phyloP scores from a whole-genome alignment of 306 rosid species.

The Lupinus albus region DNA sequence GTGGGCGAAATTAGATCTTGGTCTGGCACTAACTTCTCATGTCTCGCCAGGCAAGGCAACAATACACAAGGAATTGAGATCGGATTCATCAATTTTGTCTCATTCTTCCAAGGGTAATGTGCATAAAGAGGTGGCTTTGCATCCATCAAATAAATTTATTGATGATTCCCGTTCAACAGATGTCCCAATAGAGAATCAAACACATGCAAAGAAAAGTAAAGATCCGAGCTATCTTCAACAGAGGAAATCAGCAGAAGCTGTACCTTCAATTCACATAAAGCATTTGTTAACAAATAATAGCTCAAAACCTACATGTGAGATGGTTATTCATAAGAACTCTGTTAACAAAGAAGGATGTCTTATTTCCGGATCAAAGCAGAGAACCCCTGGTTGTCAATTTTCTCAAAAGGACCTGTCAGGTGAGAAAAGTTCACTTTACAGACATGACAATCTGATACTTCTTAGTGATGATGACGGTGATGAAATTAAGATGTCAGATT shows the following conservation, averaged over 20 bases:
- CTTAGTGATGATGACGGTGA: conserved; percentile 85
- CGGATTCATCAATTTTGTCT: conserved; percentile 35
- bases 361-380: conserved; percentile 42
- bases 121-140: conserved; percentile 49
- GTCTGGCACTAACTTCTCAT: conserved; percentile 74
- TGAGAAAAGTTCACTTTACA: conserved; percentile 50
- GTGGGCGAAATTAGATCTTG: conserved; percentile 96
- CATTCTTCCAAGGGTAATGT: conserved; percentile 39
- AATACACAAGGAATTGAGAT: conserved; percentile 38
- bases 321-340: conserved; percentile 35
- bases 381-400: conserved; percentile 50
- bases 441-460: conserved; percentile 58
- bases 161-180: conserved; percentile 49
- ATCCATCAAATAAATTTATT: conserved; percentile 40
- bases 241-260: conserved; percentile 45
- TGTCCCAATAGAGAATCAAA: conserved; percentile 44
- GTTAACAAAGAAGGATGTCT: conserved; percentile 52
- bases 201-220: conserved; percentile 40
- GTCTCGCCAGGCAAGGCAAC: conserved; percentile 49
- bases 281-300: conserved; percentile 25
- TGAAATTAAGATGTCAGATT: conserved; percentile 47
- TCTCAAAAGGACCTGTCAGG: conserved; percentile 58
- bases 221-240: conserved; percentile 47
- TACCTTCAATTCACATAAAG: conserved; percentile 39
- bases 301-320: conserved; percentile 41